Conservation (phyloP, 1,284 basidiomycete species). For the Puccinia horiana region DNA sequence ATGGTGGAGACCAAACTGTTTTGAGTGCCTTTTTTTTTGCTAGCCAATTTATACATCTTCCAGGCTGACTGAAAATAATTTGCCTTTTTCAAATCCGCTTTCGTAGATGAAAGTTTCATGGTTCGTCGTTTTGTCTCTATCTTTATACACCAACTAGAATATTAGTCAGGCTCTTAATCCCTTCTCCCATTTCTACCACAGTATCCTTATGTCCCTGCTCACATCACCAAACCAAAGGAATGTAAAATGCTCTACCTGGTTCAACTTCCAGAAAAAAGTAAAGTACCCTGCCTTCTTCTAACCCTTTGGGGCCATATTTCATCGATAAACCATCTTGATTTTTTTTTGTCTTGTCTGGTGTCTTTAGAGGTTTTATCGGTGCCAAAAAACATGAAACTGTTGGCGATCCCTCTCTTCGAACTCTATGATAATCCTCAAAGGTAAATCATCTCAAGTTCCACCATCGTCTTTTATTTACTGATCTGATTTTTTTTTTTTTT, state of each 20-base stretch:
- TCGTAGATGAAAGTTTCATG: constrained; percentile 49
- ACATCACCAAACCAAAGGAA: constrained; percentile 96
- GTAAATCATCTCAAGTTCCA: constrained; percentile 6
- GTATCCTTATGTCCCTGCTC: constrained; percentile 96
- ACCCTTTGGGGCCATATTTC: constrained; percentile 66
- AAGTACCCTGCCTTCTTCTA: constrained; percentile 55
- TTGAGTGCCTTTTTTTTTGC: not conserved
- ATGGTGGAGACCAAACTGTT: constrained; percentile 79
- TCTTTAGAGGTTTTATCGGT: constrained; percentile 86
- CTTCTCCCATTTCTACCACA: constrained; percentile 59
- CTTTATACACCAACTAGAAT: not conserved
- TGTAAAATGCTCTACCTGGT: constrained; percentile 95
- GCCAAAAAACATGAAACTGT: constrained; percentile 95
- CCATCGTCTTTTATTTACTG: constrained; percentile 42
- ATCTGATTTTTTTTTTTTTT: constrained; percentile 1
- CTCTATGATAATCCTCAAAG: constrained; percentile 89
- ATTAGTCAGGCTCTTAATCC: not conserved
- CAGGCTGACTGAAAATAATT: too few species aligned
- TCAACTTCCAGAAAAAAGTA: constrained; percentile 89
- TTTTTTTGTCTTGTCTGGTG: constrained; percentile 65
- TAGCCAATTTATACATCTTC: too few species aligned
- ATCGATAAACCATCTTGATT: constrained; percentile 75
- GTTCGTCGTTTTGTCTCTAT: constrained; percentile 40
- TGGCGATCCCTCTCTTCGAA: constrained; percentile 88
- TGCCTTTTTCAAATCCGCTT: not conserved